A percentile compares a stretch with the other conserved stretches of the same genome.
These are phyloP conservation scores for Talaromyces nanjingensis DNA, from an alignment of 495 filamentous ascomycete species.

Conservation along the genomic window DNA sequence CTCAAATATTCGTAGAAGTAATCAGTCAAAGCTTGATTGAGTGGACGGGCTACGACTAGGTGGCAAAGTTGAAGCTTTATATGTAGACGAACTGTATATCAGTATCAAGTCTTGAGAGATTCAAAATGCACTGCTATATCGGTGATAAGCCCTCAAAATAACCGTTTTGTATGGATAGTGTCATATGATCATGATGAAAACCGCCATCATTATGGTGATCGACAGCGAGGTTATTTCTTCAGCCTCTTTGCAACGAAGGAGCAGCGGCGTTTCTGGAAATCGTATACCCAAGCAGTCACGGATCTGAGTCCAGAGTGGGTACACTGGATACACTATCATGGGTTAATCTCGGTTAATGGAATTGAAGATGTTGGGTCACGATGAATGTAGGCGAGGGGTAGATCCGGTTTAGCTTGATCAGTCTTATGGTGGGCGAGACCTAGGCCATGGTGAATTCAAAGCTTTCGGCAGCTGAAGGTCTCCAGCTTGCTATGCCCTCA, in stretches of 20 bases:
- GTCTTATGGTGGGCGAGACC: not conserved
- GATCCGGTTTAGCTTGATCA: not conserved
- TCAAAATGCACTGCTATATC: not conserved
- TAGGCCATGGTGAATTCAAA: not conserved
- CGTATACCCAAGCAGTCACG: not conserved
- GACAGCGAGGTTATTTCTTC: not conserved
- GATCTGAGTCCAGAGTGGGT: not conserved
- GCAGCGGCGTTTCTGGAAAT: not conserved
- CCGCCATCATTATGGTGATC: not conserved
- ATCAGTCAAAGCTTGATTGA: not conserved
- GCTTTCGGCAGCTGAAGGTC: not conserved
- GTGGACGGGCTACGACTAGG: not conserved
- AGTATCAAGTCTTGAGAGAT: not conserved
- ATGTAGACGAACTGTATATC: not conserved
- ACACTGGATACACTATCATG: not conserved
- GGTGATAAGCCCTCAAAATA: not conserved
- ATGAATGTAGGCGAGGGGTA: not conserved
- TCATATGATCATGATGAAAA: not conserved
- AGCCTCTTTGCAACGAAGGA: not conserved
- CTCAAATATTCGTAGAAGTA: not conserved
- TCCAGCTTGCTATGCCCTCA: not conserved
- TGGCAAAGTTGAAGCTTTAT: not conserved
- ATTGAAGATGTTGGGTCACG: not conserved
- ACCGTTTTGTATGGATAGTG: not conserved
- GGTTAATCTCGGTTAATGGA: not conserved